These are phyloP conservation scores for Lithospermum erythrorhizon DNA, from an alignment of 257 asterid species.

Conservation along the genomic window DNA sequence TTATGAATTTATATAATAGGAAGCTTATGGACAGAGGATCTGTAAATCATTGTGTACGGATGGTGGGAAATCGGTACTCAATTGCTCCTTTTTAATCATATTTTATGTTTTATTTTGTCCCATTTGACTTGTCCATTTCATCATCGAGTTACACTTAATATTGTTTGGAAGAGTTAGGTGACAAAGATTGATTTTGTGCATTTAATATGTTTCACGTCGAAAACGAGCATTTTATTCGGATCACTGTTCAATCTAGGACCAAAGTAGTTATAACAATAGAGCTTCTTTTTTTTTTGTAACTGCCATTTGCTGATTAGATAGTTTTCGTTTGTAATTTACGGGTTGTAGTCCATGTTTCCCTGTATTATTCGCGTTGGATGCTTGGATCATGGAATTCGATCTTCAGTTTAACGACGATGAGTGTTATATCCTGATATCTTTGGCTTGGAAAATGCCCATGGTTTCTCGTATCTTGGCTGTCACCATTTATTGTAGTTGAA, in stretches of 20 bases:
- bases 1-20: constrained; percentile 12
- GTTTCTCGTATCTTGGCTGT: background rate
- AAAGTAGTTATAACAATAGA: too few relatives aligned
- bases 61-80: constrained; percentile 38
- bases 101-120: background rate
- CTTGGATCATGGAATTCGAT: too few relatives aligned
- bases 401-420: too few relatives aligned
- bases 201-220: background rate
- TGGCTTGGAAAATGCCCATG: too few relatives aligned
- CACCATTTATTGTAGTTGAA: background rate
- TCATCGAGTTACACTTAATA: background rate
- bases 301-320: too few relatives aligned
- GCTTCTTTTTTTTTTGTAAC: too few relatives aligned
- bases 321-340: too few relatives aligned
- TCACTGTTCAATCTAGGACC: too few relatives aligned
- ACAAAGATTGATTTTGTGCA: background rate
- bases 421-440: too few relatives aligned
- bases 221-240: background rate
- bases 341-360: too few relatives aligned
- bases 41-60: constrained; percentile 37
- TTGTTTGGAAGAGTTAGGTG: too few relatives aligned
- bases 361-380: too few relatives aligned
- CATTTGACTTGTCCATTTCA: background rate
- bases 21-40: constrained; percentile 34
- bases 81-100: background rate